Base-by-base conservation (phyloP, 2,329 filamentous ascomycete species). In the Penicillium sp. region DNA sequence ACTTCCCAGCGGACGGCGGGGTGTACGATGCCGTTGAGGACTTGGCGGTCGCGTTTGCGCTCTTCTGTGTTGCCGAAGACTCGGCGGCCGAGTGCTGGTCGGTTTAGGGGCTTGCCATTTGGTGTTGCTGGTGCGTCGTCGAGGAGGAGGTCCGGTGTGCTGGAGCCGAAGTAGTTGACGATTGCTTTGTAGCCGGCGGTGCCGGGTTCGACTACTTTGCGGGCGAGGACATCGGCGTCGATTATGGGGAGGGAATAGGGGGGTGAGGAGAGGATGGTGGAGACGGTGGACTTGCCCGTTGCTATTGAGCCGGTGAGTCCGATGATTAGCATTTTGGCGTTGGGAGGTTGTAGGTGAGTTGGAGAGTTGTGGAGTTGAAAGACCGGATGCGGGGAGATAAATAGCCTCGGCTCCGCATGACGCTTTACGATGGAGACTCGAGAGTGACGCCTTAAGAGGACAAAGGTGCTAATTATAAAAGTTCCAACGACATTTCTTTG, bases 221-320 rank as follows among this genome's bases (percentile, higher is more conserved):
- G 90, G 40, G 93, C 92, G 53, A 97, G 80, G 48, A 95, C 74
- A 75, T 99, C 93, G 66, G 93, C 92, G 67, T 99, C 93, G 75
- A 99, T 86, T 61, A 99, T 80, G 63, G 93, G 91, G 54, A 99
- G 80, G 53, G 82, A 86, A 77, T 96, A 88, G 0, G 92, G 93
- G 4, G 88, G 77, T 4, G 82, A 78, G 42, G 87, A 83, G 62
- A 99, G 87, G 60, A 95, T 80, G 33, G 80, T 78, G 25, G 93
- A 95, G 47, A 96, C 90, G 58, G 92, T 99, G 38, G 92, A 95
- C 80, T 99, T 99, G 69, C 93, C 93, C 5, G 93, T 99, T 53
- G 93, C 93, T 67, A 99, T 97, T 53, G 91, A 95, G 68, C 93
- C 93, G 8, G 93, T 99, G 22, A 99, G 83, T 49, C 93, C 93